Evolutionary conservation across 2,329 filamentous ascomycete species (phyloP), one percentile per base, ranked within the genome.

Genomic region (Fusarium sp.): DNA sequence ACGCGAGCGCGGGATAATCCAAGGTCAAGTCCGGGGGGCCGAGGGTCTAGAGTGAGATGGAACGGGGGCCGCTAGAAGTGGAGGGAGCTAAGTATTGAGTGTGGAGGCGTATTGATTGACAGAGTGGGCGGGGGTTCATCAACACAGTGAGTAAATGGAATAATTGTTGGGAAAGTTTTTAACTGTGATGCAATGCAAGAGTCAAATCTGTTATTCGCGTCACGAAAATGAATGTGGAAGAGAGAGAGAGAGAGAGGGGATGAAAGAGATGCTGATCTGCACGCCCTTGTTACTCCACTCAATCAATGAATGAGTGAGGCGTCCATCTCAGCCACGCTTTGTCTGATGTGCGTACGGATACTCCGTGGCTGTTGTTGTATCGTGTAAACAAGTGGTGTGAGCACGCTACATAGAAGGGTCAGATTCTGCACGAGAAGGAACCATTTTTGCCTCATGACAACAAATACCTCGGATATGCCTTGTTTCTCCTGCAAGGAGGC

Each of bases 11-110:
- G 37, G 67, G 60, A 73, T 63, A 58, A 62, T 33, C 20, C 40
- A 65, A 62, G 65, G 71, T 68, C 45, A 71, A 71, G 59, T 71
- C 67, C n/a, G 67, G 70, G 66, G 57, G 54, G 25, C 25, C 25
- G 47, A 71, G 43, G 59, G 60, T 71, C 71, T 73, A 32, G 71
- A 71, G 60, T 74, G 59, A 69, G 33, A 63, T 52, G 47, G 47
- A 56, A 56, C 68, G 70, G 70, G 70, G 70, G 65, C 65, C 56
- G 57, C 47, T 65, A 47, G 32, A 68, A 65, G 45, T 59, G 73
- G 67, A 65, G 63, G 61, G 70, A 60, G 32, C 32, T 50, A 50
- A 27, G 11, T 50, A 50, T n/a, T 17, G 45, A 50, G 17, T 50
- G 45, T 50, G 45, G 45, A 50, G 45, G 45, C 25, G 43, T 47